Conservation (phyloP, 371 early-diverging fungal genomes). For the Catenaria anguillulae region DNA sequence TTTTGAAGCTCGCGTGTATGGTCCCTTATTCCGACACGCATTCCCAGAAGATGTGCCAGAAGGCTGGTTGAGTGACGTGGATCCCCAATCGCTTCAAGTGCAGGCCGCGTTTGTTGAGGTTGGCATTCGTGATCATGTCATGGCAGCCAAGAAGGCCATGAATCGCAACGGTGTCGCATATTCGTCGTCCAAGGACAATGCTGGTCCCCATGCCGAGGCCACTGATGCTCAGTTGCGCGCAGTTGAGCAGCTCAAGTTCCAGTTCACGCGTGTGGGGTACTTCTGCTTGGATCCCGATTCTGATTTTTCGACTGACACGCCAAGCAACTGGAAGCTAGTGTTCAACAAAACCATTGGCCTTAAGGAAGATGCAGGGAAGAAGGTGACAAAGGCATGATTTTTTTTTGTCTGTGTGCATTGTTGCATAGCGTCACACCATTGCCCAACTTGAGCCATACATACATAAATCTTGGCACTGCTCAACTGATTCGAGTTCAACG, state of each 20-base stretch:
- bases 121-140: conserved; percentile 52
- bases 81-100: conserved; percentile 58
- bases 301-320: conserved; percentile 24
- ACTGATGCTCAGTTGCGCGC: conserved; percentile 20
- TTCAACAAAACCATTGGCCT: conserved; percentile 82
- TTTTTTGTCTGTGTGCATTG: no score
- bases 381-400: no score
- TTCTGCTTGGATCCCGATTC: conserved; percentile 91
- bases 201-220: neutral
- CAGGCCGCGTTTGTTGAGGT: conserved; percentile 67
- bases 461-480: no score
- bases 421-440: no score
- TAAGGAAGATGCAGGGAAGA: conserved; percentile 74
- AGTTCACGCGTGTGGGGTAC: conserved; percentile 94
- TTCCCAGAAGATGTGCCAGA: conserved; percentile 73
- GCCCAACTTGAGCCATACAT: no score
- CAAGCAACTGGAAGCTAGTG: conserved; percentile 23
- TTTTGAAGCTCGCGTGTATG: conserved; percentile 71
- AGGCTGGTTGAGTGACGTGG: conserved; percentile 87
- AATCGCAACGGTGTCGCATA: conserved; percentile 14
- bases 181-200: neutral
- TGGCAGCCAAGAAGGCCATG: conserved; percentile 12
- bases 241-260: conserved; percentile 78
- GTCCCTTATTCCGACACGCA: conserved; percentile 72
- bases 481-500: no score